These are phyloP conservation scores for Diaporthe citriasiana DNA, from an alignment of 2,329 filamentous ascomycete species.

Conservation along the genomic window DNA sequence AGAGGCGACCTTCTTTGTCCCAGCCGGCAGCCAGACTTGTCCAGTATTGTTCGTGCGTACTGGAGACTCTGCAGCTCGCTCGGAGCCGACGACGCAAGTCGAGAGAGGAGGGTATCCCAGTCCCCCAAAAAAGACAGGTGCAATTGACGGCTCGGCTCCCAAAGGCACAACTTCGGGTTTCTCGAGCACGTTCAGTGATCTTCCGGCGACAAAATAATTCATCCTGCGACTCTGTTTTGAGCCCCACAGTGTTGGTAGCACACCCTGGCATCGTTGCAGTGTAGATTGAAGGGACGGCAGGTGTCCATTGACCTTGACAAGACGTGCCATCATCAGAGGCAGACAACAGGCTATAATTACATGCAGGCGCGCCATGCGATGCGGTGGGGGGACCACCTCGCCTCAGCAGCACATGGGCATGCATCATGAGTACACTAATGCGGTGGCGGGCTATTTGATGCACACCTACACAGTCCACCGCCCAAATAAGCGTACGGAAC, in stretches of 20 bases:
- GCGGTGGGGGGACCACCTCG: constrained; percentile 20
- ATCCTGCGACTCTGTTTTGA: background rate
- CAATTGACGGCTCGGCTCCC: background rate
- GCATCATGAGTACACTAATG: constrained; percentile 34
- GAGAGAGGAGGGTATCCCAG: background rate
- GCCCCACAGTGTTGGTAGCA: background rate
- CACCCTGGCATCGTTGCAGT: background rate
- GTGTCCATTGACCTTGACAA: constrained; percentile 26
- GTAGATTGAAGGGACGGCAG: constrained; percentile 31
- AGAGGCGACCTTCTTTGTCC: constrained; percentile 17
- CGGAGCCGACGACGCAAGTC: constrained; percentile 25
- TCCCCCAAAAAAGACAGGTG: background rate
- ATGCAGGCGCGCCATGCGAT: constrained; percentile 31
- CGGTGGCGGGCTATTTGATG: constrained; percentile 26
- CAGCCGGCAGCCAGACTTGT: background rate
- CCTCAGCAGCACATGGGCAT: constrained; percentile 21
- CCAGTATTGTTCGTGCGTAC: background rate
- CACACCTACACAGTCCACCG: background rate
- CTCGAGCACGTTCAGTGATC: background rate
- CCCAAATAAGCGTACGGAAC: background rate
- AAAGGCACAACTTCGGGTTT: background rate
- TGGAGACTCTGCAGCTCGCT: background rate
- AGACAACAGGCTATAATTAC: constrained; percentile 28
- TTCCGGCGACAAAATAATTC: background rate
- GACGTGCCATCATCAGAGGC: constrained; percentile 16